A percentile compares a stretch with the other conserved stretches of the same genome.
phyloP scores from a whole-genome alignment of 345 rosid genomes.

The Lagerstroemia speciosa region DNA sequence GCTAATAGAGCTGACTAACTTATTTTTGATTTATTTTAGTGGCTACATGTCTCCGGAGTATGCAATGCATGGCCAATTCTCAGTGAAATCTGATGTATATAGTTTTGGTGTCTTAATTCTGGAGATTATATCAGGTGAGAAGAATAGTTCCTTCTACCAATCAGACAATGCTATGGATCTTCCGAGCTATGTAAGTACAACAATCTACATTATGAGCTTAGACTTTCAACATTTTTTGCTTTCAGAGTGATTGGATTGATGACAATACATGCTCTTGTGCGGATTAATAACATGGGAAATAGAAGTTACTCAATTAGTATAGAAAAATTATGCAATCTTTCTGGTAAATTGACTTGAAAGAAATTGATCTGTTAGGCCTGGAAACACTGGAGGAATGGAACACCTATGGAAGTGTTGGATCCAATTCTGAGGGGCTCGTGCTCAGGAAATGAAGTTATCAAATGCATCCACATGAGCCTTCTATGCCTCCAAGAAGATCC shows the following conservation, averaged over 20 bases:
- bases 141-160: background rate
- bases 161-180: background rate
- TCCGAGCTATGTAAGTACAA: conserved; percentile 11
- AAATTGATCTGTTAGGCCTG: conserved; percentile 18
- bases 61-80: conserved; percentile 1
- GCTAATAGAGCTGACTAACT: background rate
- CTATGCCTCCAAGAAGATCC: conserved; percentile 26
- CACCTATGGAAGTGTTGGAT: conserved; percentile 12
- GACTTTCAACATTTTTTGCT: no score
- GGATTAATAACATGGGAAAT: no score
- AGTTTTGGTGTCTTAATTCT: conserved; percentile 19
- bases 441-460: conserved; percentile 16
- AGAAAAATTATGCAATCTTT: background rate
- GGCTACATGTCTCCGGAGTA: conserved; percentile 16
- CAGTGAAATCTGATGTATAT: conserved; percentile 7
- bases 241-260: no score
- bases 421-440: conserved; percentile 9
- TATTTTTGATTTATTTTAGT: background rate
- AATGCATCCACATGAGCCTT: conserved; percentile 27
- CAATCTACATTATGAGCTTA: background rate
- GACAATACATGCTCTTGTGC: no score
- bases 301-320: no score
- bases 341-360: background rate
- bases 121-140: conserved; percentile 13
- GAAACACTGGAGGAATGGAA: conserved; percentile 18